A percentile compares a stretch with the other conserved stretches of the same genome.
phyloP scores from a whole-genome alignment of 164 flowering plant genomes.

The Echeveria elegans region DNA sequence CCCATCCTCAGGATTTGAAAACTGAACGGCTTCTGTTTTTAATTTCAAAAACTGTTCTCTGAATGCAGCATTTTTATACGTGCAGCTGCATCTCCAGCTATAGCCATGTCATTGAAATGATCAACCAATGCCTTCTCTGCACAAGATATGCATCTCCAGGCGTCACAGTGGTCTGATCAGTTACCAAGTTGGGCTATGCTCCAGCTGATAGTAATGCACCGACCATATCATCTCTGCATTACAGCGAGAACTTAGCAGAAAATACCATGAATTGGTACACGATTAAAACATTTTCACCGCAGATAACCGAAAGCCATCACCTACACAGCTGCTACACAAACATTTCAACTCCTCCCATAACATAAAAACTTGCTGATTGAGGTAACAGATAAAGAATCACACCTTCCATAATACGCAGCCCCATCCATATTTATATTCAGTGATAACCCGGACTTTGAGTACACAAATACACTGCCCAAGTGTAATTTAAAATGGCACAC shows the following conservation, averaged over 20 bases:
- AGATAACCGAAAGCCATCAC: neutral
- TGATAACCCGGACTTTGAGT: conserved; percentile 64
- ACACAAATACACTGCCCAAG: conserved; percentile 65
- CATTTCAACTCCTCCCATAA: no score
- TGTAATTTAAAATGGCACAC: conserved; percentile 77
- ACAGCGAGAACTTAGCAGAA: neutral
- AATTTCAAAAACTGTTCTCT: conserved; percentile 59
- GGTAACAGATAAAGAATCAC: conserved; percentile 9
- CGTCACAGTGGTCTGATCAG: conserved; percentile 63
- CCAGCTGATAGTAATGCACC: conserved; percentile 64
- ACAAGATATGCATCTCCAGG: conserved; percentile 90
- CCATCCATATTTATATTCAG: conserved; percentile 82
- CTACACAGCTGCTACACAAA: no score
- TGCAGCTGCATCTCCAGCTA: conserved; percentile 93
- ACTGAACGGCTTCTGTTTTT: conserved; percentile 32
- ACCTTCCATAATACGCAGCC: conserved; percentile 93
- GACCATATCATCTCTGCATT: conserved; percentile 60
- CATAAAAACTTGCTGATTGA: neutral
- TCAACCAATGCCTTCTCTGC: conserved; percentile 70
- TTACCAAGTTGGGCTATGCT: conserved; percentile 71
- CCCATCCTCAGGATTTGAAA: conserved; percentile 52
- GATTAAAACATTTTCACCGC: neutral
- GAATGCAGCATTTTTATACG: conserved; percentile 91
- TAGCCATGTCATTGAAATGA: conserved; percentile 65
- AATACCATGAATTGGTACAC: no score